Evolutionary conservation across 306 rosid species (phyloP).

Genomic region (Glycyrrhiza uralensis): DNA sequence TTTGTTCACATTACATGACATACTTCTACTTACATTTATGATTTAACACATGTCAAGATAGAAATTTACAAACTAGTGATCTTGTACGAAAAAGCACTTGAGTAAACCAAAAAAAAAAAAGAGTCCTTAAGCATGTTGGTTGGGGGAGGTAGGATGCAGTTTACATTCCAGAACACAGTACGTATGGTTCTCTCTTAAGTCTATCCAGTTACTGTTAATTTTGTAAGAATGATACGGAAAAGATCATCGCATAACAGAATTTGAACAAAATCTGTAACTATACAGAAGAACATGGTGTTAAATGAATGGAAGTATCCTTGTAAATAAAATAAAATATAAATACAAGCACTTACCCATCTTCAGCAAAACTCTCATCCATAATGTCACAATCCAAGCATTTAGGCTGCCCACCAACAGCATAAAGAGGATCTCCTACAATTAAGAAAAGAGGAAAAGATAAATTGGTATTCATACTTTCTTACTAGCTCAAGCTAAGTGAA

Average conservation of each 20-base stretch:
- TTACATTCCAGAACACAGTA: background rate
- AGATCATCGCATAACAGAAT: background rate
- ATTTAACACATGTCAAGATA: background rate
- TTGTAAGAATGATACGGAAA: background rate
- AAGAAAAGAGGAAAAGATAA: background rate
- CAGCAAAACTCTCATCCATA: conserved; percentile 54
- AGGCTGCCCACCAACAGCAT: conserved; percentile 75
- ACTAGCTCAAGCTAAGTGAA: background rate
- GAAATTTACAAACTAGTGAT: background rate
- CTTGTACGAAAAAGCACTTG: no score
- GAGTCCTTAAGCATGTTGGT: background rate
- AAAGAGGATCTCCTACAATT: conserved; percentile 83
- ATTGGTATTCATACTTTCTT: background rate
- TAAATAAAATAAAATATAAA: background rate
- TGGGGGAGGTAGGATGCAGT: background rate
- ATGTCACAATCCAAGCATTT: conserved; percentile 47
- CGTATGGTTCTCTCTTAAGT: background rate
- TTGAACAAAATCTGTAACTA: background rate
- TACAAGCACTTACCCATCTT: conserved; percentile 64
- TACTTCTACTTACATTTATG: background rate
- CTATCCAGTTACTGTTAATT: background rate
- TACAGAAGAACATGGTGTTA: background rate
- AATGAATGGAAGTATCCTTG: background rate
- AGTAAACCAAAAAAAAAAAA: background rate
- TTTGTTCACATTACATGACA: background rate